Base-by-base conservation (phyloP, 345 rosid genomes). In the Turnera subulata region DNA sequence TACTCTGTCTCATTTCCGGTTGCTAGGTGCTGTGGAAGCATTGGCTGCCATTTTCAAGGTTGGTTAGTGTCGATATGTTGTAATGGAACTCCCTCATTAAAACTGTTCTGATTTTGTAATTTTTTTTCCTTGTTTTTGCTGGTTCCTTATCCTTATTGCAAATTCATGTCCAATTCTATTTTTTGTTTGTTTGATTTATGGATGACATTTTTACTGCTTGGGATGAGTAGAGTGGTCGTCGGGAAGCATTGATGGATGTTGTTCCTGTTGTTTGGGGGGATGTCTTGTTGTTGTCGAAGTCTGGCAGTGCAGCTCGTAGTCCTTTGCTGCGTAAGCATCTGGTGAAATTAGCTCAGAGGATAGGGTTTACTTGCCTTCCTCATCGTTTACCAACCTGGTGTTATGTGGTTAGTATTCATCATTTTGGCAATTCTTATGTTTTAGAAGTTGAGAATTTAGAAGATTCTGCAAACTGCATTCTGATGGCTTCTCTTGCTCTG, bases 21-120 rank as follows among this genome's bases (percentile, higher is more conserved):
- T 86, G 65, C 78, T 89, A 58, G 99, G 97, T 64, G 91, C 74
- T n/a, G 72, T 85, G 71, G 97, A 87, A 70, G 91, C 97, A 38
- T 62, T 93, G 56, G 91, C 96, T 72, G 80, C 96, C 65, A 82
- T 87, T 72, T 92, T 89, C 66, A 89, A 93, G 99, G 99, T 92
- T 67, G 67, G 51, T 57, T 29, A 58, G 67, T 45, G 48, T 44
- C 45, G 44, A 46, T 50, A 53, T n/a, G n/a, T 15, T 56, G 45
- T 22, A 40, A 44, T 53, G 19, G 20, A 21, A 45, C 24, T 20
- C 1, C 22, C 44, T 19, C 15, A n/a, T 32, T 16, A 52, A 35
- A 42, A 11, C 19, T 17, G 26, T 29, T 8, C 35, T 29, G 12
- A 11, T 60, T 7, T 22, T 32, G 21, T 17, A 8, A 1, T 11